A percentile compares a stretch with the other conserved stretches of the same genome.
phyloP scores from a whole-genome alignment of 2,329 filamentous ascomycete genomes.

The Westerdykella ornata region DNA sequence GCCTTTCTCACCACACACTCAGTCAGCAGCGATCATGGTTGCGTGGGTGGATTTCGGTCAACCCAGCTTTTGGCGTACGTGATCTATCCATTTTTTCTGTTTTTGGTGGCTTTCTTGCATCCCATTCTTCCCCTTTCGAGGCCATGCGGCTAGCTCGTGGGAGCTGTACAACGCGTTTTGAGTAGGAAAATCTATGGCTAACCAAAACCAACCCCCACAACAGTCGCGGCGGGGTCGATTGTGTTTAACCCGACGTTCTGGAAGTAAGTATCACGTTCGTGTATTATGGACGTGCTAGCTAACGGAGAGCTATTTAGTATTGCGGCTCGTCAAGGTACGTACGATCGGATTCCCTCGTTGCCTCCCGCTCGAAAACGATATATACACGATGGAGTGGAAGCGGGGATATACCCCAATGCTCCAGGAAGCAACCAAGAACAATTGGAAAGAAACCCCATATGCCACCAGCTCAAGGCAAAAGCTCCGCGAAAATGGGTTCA shows the following conservation, averaged over 20 bases:
- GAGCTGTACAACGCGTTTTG: conserved; percentile 11
- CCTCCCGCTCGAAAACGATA: too few species aligned
- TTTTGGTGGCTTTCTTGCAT: too few species aligned
- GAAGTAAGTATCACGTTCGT: conserved; percentile 63
- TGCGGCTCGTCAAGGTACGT: conserved; percentile 67
- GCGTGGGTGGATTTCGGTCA: conserved; percentile 40
- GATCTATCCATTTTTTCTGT: not conserved
- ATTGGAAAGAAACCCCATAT: too few species aligned
- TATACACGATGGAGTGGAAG: too few species aligned
- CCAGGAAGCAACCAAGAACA: too few species aligned
- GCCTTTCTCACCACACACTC: not conserved
- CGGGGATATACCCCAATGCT: too few species aligned
- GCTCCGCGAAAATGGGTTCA: conserved; percentile 1
- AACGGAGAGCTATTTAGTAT: conserved; percentile 50
- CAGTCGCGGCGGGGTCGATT: conserved; percentile 76
- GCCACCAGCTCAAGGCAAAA: not conserved
- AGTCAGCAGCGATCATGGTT: conserved; percentile 9
- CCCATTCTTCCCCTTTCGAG: too few species aligned
- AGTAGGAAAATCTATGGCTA: too few species aligned
- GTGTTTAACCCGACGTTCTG: conserved; percentile 98
- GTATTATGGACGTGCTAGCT: conserved; percentile 3
- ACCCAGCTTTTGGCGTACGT: conserved; percentile 44
- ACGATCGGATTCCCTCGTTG: not conserved
- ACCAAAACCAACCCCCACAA: too few species aligned
- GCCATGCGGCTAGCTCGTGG: not conserved